Evolutionary conservation across 805 yeast species (phyloP).

Genomic region (Pichia scutulata): DNA sequence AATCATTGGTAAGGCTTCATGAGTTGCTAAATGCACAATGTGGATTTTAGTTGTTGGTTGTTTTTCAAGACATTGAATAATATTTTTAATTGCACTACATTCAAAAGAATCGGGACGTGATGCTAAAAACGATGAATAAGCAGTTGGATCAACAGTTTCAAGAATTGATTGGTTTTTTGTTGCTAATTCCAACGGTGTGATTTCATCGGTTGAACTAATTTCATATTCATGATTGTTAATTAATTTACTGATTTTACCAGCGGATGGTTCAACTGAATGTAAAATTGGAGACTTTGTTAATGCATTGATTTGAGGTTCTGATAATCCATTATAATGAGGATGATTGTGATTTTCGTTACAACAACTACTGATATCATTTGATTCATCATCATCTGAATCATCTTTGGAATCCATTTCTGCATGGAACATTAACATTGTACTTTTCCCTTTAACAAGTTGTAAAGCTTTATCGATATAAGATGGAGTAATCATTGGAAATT

Average conservation of each 20-base stretch:
- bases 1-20: constrained; percentile 71
- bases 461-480: constrained; percentile 62
- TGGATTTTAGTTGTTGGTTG: constrained; percentile 65
- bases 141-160: constrained; percentile 45
- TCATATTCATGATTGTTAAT: constrained; percentile 18
- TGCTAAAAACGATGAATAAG: constrained; percentile 65
- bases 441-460: constrained; percentile 48
- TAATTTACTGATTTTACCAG: constrained; percentile 37
- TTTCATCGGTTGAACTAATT: constrained; percentile 22
- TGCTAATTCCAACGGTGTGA: constrained; percentile 22
- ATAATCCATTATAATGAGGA: constrained; percentile 20
- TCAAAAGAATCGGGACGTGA: constrained; percentile 89
- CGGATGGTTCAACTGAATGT: constrained; percentile 52
- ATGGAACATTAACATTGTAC: constrained; percentile 82
- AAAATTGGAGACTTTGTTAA: constrained; percentile 48
- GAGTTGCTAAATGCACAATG: constrained; percentile 84
- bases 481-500: constrained; percentile 76
- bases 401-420: constrained; percentile 61
- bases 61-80: constrained; percentile 53
- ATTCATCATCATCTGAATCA: constrained; percentile 26
- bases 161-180: constrained; percentile 23
- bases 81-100: constrained; percentile 69
- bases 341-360: constrained; percentile 16
- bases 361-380: constrained; percentile 27
- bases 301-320: constrained; percentile 44